Conservation (phyloP, 2,329 filamentous ascomycete genomes). For the Ophiognomonia clavigignenti-juglandacearum region DNA sequence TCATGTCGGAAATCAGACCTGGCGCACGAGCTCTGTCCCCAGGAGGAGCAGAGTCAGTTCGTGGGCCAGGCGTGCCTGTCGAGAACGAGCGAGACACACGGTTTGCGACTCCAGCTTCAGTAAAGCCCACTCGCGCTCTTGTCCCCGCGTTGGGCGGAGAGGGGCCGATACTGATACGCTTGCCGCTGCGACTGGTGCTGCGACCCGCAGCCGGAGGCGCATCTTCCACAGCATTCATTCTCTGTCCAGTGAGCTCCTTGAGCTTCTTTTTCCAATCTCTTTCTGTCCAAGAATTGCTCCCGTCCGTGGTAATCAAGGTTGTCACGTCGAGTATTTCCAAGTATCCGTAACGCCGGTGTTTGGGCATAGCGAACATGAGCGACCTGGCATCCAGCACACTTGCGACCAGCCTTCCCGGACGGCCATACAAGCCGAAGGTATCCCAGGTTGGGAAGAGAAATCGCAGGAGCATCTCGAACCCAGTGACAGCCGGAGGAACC, state of each 20-base stretch:
- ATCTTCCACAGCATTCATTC: constrained; percentile 65
- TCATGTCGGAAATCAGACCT: constrained; percentile 27
- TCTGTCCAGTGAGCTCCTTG: constrained; percentile 79
- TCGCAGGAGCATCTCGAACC: constrained; percentile 91
- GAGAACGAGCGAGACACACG: constrained; percentile 50
- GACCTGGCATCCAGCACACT: constrained; percentile 83
- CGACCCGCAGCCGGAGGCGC: constrained; percentile 39
- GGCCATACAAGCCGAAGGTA: constrained; percentile 85
- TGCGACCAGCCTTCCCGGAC: constrained; percentile 79
- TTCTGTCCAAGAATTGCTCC: constrained; percentile 75
- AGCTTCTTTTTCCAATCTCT: constrained; percentile 83
- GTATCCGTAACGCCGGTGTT: constrained; percentile 82
- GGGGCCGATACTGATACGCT: constrained; percentile 49
- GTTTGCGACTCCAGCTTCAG: constrained; percentile 46
- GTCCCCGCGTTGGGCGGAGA: constrained; percentile 22
- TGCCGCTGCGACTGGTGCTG: constrained; percentile 54
- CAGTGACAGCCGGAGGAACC: constrained; percentile 81
- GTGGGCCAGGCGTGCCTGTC: constrained; percentile 31
- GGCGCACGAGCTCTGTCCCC: constrained; percentile 32
- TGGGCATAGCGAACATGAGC: constrained; percentile 97
- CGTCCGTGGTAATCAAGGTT: constrained; percentile 70
- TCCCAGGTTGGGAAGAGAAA: constrained; percentile 94
- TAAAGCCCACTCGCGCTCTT: constrained; percentile 52
- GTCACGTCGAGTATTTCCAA: constrained; percentile 84
- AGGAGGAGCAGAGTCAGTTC: constrained; percentile 49